Base-by-base conservation (phyloP, 805 yeast genomes). In the Cyberlindnera mycetangii region DNA sequence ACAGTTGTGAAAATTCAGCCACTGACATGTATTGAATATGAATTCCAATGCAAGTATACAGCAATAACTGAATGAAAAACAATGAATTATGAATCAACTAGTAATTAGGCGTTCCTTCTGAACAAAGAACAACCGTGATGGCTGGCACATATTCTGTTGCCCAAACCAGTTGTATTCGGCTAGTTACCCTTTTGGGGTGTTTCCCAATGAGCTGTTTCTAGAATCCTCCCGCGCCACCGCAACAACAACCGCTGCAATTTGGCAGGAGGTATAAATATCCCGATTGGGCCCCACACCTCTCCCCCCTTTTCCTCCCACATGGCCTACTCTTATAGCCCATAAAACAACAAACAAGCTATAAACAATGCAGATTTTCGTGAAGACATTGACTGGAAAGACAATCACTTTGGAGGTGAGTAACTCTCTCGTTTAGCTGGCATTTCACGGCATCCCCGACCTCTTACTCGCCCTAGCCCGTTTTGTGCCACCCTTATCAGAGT, bases 371-470 rank as follows among this genome's bases (percentile, higher is more conserved):
- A 86, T 87, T 67, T 87, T 87, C 68, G 96, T 87, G 64, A 86
- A 87, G 76, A 87, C 95, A 48, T 69, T 86, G 66, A 86, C 95
- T 30, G 95, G 95, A 67, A 86, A 86, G 81, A 86, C 95, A 55
- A 86, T 86, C 68, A 86, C 95, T 58, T 71, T 84, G 55, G 90
- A 84, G 54, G 73, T 58, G 50, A 39, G 62, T 71, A 18, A 20
- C 32, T 20, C 30, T 7, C 41, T 17, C 32, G 28, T 33, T 18
- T 32, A n/a, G 19, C 18, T 16, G 28, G 11, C 28, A 24, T n/a
- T n/a, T n/a, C n/a, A n/a, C n/a, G n/a, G n/a, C n/a, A n/a, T n/a
- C n/a, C n/a, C n/a, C n/a, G n/a, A n/a, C n/a, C n/a, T n/a, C n/a
- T n/a, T n/a, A n/a, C n/a, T n/a, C n/a, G n/a, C n/a, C n/a, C n/a